These are phyloP conservation scores for Calocera cornea DNA, from an alignment of 768 basidiomycete species.

Conservation along the genomic window DNA sequence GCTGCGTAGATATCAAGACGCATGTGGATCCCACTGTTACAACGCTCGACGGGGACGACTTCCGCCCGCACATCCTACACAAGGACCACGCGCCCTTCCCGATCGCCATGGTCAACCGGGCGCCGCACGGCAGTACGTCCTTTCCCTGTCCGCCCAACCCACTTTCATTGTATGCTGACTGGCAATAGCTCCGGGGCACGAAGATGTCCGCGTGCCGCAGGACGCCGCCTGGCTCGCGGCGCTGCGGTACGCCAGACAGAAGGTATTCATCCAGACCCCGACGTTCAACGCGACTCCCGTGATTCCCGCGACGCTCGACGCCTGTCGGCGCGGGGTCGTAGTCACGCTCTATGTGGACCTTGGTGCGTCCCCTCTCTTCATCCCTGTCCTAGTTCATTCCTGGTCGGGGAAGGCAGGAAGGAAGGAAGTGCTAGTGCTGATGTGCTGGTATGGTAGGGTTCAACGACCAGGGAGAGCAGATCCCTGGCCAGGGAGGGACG, in stretches of 20 bases:
- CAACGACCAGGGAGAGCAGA: slow-evolving; percentile 45
- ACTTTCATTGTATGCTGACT: not conserved
- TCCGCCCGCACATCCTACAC: slow-evolving; percentile 49
- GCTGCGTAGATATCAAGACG: not conserved
- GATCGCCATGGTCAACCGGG: slow-evolving; percentile 52
- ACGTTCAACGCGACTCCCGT: slow-evolving; percentile 55
- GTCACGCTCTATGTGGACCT: slow-evolving; percentile 51
- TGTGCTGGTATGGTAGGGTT: slow-evolving; percentile 19
- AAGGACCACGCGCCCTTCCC: slow-evolving; percentile 42
- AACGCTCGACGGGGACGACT: slow-evolving; percentile 30
- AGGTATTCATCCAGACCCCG: slow-evolving; percentile 58
- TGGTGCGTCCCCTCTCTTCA: slow-evolving; percentile 30
- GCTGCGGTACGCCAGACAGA: slow-evolving; percentile 42
- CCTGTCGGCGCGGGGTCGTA: slow-evolving; percentile 46
- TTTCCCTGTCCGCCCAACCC: not conserved
- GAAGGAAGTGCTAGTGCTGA: too few relatives aligned
- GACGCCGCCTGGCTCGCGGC: slow-evolving; percentile 56
- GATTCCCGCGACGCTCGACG: slow-evolving; percentile 43
- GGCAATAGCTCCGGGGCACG: slow-evolving; percentile 26
- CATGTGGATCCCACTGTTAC: not conserved
- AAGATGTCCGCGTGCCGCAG: slow-evolving; percentile 40
- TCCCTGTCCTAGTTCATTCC: too few relatives aligned
- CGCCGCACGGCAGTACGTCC: slow-evolving; percentile 39
- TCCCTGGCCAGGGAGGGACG: slow-evolving; percentile 57
- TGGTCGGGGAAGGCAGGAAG: too few relatives aligned